A percentile compares a stretch with the other conserved stretches of the same genome.
phyloP scores from a whole-genome alignment of 129 eudicot genomes.

The Flaveria trinervia region DNA sequence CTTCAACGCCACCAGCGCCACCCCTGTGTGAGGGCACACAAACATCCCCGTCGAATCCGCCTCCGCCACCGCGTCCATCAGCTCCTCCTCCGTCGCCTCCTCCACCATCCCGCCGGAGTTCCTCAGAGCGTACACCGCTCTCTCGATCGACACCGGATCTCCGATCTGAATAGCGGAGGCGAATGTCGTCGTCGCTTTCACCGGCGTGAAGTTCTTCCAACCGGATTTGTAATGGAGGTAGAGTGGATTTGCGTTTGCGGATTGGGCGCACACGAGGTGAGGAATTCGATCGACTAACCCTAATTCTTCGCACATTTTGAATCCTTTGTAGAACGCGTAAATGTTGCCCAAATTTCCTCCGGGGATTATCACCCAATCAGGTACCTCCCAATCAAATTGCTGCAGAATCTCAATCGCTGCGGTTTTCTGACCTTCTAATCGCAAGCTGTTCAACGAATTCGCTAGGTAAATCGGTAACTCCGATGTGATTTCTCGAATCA shows the following conservation, averaged over 20 bases:
- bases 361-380: constrained; percentile 86
- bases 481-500: constrained; percentile 61
- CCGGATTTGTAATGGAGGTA: constrained; percentile 58
- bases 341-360: constrained; percentile 83
- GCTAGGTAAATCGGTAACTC: constrained; percentile 76
- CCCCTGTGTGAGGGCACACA: constrained; percentile 82
- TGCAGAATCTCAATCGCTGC: constrained; percentile 82
- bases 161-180: constrained; percentile 88
- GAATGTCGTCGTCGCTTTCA: constrained; percentile 60
- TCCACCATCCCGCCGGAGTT: constrained; percentile 70
- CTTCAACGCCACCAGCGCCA: constrained; percentile 65
- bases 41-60: constrained; percentile 90
- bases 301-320: constrained; percentile 69
- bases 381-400: constrained; percentile 86
- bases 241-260: constrained; percentile 70
- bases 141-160: constrained; percentile 72
- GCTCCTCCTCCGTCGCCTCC: constrained; percentile 80
- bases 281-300: constrained; percentile 69
- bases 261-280: constrained; percentile 75
- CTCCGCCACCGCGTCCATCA: constrained; percentile 77
- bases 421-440: constrained; percentile 79
- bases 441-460: constrained; percentile 71
- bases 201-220: constrained; percentile 57
- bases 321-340: constrained; percentile 75
- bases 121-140: constrained; percentile 67